Percentiles rank a stretch among this genome's conserved stretches.
Evolutionary conservation across 352 stramenopile species (phyloP).

Genomic region (Plasmopara muralis): DNA sequence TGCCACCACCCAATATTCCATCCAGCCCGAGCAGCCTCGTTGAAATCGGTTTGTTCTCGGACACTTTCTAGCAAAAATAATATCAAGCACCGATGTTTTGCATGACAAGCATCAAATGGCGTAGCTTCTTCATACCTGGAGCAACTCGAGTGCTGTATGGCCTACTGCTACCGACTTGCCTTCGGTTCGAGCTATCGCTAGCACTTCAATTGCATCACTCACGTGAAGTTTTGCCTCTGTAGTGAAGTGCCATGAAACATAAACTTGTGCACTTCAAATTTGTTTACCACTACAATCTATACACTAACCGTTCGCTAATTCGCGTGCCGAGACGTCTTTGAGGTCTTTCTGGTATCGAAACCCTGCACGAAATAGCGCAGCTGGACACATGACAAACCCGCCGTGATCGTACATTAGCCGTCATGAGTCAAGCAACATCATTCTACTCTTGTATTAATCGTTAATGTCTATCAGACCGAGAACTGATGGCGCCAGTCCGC

Average conservation of each 20-base stretch:
- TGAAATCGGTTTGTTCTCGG: slow-evolving; percentile 26
- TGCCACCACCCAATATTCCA: slow-evolving; percentile 50
- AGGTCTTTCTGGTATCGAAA: slow-evolving; percentile 59
- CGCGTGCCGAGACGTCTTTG: slow-evolving; percentile 35
- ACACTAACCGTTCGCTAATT: slow-evolving; percentile 46
- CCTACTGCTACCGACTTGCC: slow-evolving; percentile 16
- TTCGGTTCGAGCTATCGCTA: slow-evolving; percentile 19
- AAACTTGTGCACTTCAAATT: background rate
- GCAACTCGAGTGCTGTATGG: slow-evolving; percentile 35
- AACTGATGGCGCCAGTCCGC: slow-evolving; percentile 50
- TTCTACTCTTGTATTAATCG: background rate
- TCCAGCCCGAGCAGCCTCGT: slow-evolving; percentile 46
- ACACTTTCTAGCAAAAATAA: slow-evolving; percentile 24
- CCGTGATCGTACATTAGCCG: background rate
- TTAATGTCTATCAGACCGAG: slow-evolving; percentile 24
- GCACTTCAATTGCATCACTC: slow-evolving; percentile 26
- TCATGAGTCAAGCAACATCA: background rate
- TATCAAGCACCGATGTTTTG: background rate
- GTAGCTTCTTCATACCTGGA: slow-evolving; percentile 24
- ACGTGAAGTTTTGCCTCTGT: slow-evolving; percentile 39
- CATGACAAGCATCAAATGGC: background rate
- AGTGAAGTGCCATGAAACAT: slow-evolving; percentile 1
- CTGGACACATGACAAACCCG: slow-evolving; percentile 17
- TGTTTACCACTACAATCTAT: background rate
- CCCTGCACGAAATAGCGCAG: slow-evolving; percentile 46